Evolutionary conservation across 1,284 basidiomycete genomes (phyloP), one percentile per base, ranked within the genome.

Genomic region (Ceratobasidium sp.): DNA sequence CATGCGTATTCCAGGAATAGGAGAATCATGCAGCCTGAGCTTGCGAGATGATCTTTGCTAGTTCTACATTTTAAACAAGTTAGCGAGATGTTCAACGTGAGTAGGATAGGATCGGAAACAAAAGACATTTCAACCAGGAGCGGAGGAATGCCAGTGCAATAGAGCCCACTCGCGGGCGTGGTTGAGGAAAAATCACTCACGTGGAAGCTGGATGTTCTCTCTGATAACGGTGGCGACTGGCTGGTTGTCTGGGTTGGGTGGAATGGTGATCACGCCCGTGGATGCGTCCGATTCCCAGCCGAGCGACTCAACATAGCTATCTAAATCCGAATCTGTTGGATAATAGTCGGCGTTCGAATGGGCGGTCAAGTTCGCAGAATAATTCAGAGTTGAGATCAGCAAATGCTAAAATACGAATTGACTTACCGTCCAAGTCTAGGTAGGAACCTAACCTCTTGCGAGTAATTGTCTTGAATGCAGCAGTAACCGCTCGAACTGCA

Each of bases 221-320:
- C 93, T 92, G 50, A 96, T 91, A 45, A 96, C 87, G n/a, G 92
- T 92, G 0, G 94, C 92, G 78, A 94, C 92, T 76, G 97, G 93
- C 76, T 94, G 91, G 80, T 97, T 98, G 79, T 96, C 93, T n/a
- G 90, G 91, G 79, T 95, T 96, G 57, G 88, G 85, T 43, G 94
- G 94, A 68, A 97, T 84, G 29, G 79, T 81, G 54, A 94, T 85
- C 12, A 87, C 84, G 17, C 85, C 87, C 5, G 80, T 82, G 8
- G 82, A 75, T 7, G 83, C 79, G 74, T 94, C 87, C 38, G 89
- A 74, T 47, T 81, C 81, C 96, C 95, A 98, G 22, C 88, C 92
- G 55, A 90, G 82, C 73, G 87, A 85, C 74, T 82, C 78, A 56
- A 91, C 82, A 78, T 90, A 96, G 10, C 80, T 80, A 47, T 83